Conservation (phyloP, 2,329 filamentous ascomycete species). For the Sordariomycetes sp. region DNA sequence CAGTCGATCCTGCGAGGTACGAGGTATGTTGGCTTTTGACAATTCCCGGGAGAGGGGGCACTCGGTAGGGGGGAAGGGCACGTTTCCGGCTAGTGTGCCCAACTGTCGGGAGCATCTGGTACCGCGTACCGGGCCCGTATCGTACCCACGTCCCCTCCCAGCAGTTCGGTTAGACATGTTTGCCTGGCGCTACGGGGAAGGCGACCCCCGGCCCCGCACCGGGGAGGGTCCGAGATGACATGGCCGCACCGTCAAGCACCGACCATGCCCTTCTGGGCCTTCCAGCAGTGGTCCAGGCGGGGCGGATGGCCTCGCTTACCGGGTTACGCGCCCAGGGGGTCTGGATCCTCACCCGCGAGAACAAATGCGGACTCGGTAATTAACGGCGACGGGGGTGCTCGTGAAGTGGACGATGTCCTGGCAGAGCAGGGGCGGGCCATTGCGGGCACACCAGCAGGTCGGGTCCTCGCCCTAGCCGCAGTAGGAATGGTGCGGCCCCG, state of each 20-base stretch:
- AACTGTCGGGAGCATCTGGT: too few relatives aligned
- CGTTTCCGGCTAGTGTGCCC: too few relatives aligned
- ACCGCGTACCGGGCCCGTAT: background rate
- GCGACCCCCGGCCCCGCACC: background rate
- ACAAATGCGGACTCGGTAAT: too few relatives aligned
- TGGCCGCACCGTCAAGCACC: background rate
- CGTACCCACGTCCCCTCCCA: background rate
- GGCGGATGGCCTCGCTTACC: too few relatives aligned
- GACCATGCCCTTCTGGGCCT: background rate
- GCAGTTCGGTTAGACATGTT: background rate
- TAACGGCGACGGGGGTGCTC: too few relatives aligned
- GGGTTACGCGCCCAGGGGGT: too few relatives aligned
- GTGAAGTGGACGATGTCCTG: background rate
- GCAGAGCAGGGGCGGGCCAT: background rate
- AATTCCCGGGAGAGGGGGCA: too few relatives aligned
- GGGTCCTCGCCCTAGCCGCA: background rate
- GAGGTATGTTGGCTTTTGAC: too few relatives aligned
- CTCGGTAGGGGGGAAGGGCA: too few relatives aligned
- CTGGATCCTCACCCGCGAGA: too few relatives aligned
- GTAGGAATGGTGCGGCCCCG: background rate
- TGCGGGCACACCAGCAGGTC: background rate
- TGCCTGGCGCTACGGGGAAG: background rate
- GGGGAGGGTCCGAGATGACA: background rate
- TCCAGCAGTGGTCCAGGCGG: background rate
- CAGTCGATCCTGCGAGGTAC: too few relatives aligned